Percentiles rank a stretch among this genome's conserved stretches.
Conservation (phyloP, 192 early-diverging fungal genomes). For the Coemansia sp. region DNA sequence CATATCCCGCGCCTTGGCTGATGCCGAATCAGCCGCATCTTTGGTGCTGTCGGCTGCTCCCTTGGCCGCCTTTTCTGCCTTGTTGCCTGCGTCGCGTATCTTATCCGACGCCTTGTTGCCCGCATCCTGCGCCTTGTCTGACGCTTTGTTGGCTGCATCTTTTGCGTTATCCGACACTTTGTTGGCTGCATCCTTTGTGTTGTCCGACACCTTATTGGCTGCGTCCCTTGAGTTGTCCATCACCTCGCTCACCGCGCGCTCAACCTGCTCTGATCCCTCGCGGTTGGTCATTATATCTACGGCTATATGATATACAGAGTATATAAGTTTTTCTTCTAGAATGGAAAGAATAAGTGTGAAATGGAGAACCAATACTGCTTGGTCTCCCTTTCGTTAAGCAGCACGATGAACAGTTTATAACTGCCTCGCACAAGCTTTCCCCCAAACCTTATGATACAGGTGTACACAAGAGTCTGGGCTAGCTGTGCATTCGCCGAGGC, state of each 20-base stretch:
- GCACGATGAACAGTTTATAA: neutral
- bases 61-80: neutral
- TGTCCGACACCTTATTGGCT: slow-evolving; percentile 17
- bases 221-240: slow-evolving; percentile 26
- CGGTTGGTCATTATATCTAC: slow-evolving; percentile 20
- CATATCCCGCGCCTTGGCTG: slow-evolving; percentile 18
- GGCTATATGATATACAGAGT: neutral
- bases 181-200: slow-evolving; percentile 1
- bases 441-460: no score
- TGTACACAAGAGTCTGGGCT: no score
- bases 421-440: neutral
- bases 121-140: slow-evolving; percentile 20
- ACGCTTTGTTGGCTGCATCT: slow-evolving; percentile 14
- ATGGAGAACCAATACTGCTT: neutral
- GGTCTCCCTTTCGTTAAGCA: neutral
- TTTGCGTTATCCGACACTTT: neutral
- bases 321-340: neutral
- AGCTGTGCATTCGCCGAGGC: no score
- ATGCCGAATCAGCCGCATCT: slow-evolving; percentile 14
- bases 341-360: slow-evolving; percentile 2
- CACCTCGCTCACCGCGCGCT: slow-evolving; percentile 25
- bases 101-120: slow-evolving; percentile 17
- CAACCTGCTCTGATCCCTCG: slow-evolving; percentile 25
- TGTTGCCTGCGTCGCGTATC: slow-evolving; percentile 12
- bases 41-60: slow-evolving; percentile 3